Percentiles rank a stretch among this genome's conserved stretches.
Conservation (phyloP, 2,329 filamentous ascomycete genomes). For the Pseudocercospora fijiensis region DNA sequence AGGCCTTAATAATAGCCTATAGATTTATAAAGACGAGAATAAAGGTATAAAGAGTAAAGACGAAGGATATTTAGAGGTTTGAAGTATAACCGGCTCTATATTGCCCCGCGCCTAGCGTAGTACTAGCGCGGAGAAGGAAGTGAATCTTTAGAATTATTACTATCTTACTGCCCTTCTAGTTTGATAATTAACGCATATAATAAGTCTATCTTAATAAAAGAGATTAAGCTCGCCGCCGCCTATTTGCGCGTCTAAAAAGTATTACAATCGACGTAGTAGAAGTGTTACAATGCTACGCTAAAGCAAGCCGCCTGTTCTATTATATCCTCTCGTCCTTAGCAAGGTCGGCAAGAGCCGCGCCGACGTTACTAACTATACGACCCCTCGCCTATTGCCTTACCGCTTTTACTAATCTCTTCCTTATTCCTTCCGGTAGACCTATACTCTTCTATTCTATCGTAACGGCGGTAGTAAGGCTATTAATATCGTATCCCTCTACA, state of each 20-base stretch:
- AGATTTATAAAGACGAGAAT: neutral
- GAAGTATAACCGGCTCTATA: no score
- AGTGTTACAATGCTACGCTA: neutral
- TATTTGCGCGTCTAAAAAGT: neutral
- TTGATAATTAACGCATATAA: neutral
- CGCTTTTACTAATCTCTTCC: neutral
- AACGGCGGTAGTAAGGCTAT: neutral
- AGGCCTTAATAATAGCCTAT: neutral
- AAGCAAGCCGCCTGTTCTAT: neutral
- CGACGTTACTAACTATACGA: neutral
- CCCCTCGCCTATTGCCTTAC: neutral
- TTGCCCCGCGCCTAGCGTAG: neutral
- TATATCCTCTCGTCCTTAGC: neutral
- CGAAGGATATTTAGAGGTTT: neutral
- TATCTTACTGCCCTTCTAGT: neutral
- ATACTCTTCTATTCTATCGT: neutral
- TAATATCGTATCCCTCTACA: neutral
- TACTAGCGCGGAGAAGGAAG: neutral
- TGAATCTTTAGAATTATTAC: neutral
- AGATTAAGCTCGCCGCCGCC: neutral
- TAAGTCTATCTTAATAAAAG: neutral
- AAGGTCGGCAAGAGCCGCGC: neutral
- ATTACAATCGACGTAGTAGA: neutral
- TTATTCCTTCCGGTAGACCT: neutral
- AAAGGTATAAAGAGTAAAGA: neutral